These are phyloP conservation scores for Pythium scleroteichum DNA, from an alignment of 352 stramenopile genomes.

Conservation along the genomic window DNA sequence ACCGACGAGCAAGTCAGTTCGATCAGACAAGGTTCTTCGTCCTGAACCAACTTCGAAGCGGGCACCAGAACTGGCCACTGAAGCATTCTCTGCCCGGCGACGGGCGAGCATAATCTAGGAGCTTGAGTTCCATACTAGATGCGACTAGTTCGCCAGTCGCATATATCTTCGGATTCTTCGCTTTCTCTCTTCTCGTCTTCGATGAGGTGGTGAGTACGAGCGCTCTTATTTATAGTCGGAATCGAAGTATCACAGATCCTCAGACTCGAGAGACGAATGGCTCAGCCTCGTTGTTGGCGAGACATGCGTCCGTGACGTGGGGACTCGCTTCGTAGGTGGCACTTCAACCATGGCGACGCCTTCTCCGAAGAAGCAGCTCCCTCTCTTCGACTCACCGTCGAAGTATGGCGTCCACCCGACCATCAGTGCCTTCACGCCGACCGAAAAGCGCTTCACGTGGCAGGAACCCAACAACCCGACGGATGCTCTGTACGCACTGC, in stretches of 20 bases:
- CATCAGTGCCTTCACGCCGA: slow-evolving; percentile 60
- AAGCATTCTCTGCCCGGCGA: background rate
- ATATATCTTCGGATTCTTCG: no score
- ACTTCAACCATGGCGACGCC: slow-evolving; percentile 18
- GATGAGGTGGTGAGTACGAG: no score
- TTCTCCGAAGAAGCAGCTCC: slow-evolving; percentile 36
- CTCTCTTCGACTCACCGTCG: slow-evolving; percentile 74
- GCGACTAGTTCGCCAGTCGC: background rate
- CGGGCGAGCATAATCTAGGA: slow-evolving; percentile 1
- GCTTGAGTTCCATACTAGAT: background rate
- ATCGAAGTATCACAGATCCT: background rate
- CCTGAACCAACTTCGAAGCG: background rate
- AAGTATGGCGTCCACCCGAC: slow-evolving; percentile 75
- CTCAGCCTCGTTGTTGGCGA: background rate
- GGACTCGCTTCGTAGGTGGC: background rate
- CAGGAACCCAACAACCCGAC: slow-evolving; percentile 52
- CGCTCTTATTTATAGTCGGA: no score
- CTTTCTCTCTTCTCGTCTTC: no score
- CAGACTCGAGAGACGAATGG: background rate
- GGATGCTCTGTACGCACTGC: slow-evolving; percentile 74
- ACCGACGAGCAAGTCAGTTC: background rate
- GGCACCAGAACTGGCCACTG: background rate
- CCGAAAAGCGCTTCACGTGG: slow-evolving; percentile 76
- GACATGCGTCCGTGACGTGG: background rate
- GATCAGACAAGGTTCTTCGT: background rate